Evolutionary conservation across 176 grass and related monocot species (phyloP).

Genomic region (Saccharum officinarum): DNA sequence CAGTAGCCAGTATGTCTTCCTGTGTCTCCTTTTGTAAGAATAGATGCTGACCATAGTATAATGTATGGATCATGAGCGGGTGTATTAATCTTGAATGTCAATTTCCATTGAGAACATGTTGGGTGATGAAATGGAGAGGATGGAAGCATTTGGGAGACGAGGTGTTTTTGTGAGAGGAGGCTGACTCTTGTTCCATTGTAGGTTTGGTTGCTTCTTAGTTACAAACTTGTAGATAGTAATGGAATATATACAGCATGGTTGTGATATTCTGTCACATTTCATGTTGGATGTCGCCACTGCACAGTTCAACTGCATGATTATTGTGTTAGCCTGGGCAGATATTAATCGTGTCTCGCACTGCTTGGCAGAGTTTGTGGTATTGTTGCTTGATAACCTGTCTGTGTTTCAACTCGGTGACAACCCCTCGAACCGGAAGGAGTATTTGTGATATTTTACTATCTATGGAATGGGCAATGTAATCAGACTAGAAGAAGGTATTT

Average conservation of each 20-base stretch:
- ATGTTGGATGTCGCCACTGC: not conserved
- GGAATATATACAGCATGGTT: not conserved
- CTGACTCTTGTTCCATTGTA: not conserved
- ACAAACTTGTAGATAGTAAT: not conserved
- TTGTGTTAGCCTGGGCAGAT: not conserved
- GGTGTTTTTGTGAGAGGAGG: not conserved
- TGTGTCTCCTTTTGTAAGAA: constrained; percentile 12
- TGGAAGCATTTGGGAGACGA: not conserved
- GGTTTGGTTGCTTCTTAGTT: not conserved
- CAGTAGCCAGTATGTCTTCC: not conserved
- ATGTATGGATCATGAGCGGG: not conserved
- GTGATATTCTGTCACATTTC: not conserved
- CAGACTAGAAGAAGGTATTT: not conserved
- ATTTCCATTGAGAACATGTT: not conserved
- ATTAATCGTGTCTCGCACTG: not conserved
- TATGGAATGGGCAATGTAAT: too few species aligned
- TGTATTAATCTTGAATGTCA: not conserved
- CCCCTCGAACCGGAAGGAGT: not conserved
- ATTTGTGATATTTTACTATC: not conserved
- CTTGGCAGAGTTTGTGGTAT: not conserved
- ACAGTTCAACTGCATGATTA: not conserved
- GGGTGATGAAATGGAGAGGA: not conserved
- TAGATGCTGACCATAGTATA: constrained; percentile 16
- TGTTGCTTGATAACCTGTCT: not conserved
- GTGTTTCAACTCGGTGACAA: not conserved